Conservation (phyloP, 148 eudicot species). For the Agrostemma githago region DNA sequence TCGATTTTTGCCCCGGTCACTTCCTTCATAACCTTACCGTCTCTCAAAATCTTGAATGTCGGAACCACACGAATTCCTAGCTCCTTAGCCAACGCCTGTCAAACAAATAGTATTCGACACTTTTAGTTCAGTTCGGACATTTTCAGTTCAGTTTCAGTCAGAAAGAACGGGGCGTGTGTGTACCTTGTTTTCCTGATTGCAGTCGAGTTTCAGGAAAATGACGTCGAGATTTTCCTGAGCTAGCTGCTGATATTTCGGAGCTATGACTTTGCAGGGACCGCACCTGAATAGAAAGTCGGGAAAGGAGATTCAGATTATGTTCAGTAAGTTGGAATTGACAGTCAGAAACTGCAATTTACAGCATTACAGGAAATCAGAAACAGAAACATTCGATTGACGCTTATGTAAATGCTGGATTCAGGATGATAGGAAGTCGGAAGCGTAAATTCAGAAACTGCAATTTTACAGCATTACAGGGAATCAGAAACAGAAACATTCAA, state of each 20-base stretch:
- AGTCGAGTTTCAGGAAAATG: slow-evolving; percentile 81
- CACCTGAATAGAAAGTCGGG: slow-evolving; percentile 49
- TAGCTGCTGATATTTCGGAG: slow-evolving; percentile 65
- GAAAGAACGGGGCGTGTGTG: no score
- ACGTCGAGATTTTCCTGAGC: slow-evolving; percentile 64
- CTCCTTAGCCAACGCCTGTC: slow-evolving; percentile 83
- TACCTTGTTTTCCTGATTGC: slow-evolving; percentile 84
- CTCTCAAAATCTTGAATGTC: slow-evolving; percentile 89
- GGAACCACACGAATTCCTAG: slow-evolving; percentile 82
- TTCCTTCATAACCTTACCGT: slow-evolving; percentile 61
- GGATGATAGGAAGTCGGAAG: not conserved
- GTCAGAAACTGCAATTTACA: no score
- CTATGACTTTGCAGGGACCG: slow-evolving; percentile 92
- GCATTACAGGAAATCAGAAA: no score
- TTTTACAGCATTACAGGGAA: no score
- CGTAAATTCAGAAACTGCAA: not conserved
- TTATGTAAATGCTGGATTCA: not conserved
- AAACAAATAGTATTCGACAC: slow-evolving; percentile 1
- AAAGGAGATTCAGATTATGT: no score
- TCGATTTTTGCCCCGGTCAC: slow-evolving; percentile 88
- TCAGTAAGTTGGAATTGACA: no score
- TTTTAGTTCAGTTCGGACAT: no score
- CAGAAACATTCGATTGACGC: no score
- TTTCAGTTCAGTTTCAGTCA: no score
- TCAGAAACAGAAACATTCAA: no score